Base-by-base conservation (phyloP, 2,329 filamentous ascomycete genomes). In the Furcasterigmium sp. region DNA sequence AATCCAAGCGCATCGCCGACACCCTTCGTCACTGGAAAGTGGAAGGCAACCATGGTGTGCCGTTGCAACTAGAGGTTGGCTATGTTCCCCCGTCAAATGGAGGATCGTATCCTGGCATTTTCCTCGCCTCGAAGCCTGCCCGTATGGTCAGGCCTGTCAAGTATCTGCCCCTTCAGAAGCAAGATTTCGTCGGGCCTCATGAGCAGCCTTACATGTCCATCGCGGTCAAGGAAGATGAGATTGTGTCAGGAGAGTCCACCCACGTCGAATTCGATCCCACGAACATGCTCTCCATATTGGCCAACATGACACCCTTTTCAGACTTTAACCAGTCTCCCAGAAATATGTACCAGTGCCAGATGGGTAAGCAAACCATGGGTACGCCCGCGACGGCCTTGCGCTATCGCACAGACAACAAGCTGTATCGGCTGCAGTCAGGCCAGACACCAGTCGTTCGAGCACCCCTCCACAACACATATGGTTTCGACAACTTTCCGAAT, bases 271-370 rank as follows among this genome's bases (percentile, higher is more conserved):
- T 87, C 56, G 85, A 91, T 45, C 91, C 93, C 2, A 98, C 93
- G 25, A 93, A 97, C 65, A 97, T 98, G 52, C 80, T 98, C 20
- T 97, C 91, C 8, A 97, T 98, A 51, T 77, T 98, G 41, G 93
- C 93, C 56, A 97, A 97, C 68, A 95, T 96, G 85, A 98, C 93
- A 0, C 93, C 93, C 4, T 98, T 98, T 68, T 96, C 91, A 37
- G 89, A 98, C 62, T 95, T 95, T 70, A 98, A 98, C 68, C 93
- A 98, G 65, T 96, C 91, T 13, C 93, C 93, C 2, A 78, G 93
- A 77, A 98, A 98, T 68, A 97, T 97, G 91, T 98, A 97, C 63
- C 88, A 95, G 62, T 96, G 91, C 70, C 93, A 97, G 74, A 97
- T 97, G 93, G 90, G 89, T 70, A 98, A 98, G 64, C 93, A 98